A percentile compares a stretch with the other conserved stretches of the same genome.
phyloP scores from a whole-genome alignment of 805 yeast genomes.

The Saccharomyces mikatae region DNA sequence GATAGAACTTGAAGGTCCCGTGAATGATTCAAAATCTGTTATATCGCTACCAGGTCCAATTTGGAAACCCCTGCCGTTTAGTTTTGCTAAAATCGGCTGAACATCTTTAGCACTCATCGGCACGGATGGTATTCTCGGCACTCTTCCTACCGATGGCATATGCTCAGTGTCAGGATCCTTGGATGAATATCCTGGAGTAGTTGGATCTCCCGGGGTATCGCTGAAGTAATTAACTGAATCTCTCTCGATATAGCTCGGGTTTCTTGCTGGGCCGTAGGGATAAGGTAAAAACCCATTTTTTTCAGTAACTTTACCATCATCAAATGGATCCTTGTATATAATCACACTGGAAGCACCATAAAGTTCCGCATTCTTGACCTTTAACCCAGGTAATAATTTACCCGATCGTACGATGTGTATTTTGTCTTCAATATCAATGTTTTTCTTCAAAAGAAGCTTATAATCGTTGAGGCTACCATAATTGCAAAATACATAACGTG shows the following conservation, averaged over 20 bases:
- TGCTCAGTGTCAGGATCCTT: slow-evolving; percentile 34
- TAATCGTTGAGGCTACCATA: slow-evolving; percentile 56
- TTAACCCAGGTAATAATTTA: slow-evolving; percentile 42
- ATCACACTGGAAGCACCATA: slow-evolving; percentile 58
- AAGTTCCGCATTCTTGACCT: slow-evolving; percentile 53
- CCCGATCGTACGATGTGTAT: slow-evolving; percentile 54
- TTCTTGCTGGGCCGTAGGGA: slow-evolving; percentile 62
- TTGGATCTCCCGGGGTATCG: slow-evolving; percentile 67
- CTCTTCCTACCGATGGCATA: slow-evolving; percentile 33
- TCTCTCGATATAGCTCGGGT: slow-evolving; percentile 51
- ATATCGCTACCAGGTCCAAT: slow-evolving; percentile 37
- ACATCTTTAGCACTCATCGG: slow-evolving; percentile 42
- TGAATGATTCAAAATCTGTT: slow-evolving; percentile 35
- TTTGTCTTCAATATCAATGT: slow-evolving; percentile 43
- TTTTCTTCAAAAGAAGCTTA: slow-evolving; percentile 30
- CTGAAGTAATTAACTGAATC: slow-evolving; percentile 52
- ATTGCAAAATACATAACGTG: slow-evolving; percentile 50
- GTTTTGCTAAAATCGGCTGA: slow-evolving; percentile 32
- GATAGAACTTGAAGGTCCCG: slow-evolving; percentile 38
- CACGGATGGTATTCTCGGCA: slow-evolving; percentile 48
- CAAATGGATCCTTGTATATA: slow-evolving; percentile 35
- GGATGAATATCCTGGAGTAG: slow-evolving; percentile 66
- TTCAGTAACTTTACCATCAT: slow-evolving; percentile 49
- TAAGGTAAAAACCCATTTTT: slow-evolving; percentile 48
- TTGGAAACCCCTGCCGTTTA: slow-evolving; percentile 34